These are phyloP conservation scores for Nigrograna mackinnonii DNA, from an alignment of 2,329 filamentous ascomycete species.

Conservation along the genomic window DNA sequence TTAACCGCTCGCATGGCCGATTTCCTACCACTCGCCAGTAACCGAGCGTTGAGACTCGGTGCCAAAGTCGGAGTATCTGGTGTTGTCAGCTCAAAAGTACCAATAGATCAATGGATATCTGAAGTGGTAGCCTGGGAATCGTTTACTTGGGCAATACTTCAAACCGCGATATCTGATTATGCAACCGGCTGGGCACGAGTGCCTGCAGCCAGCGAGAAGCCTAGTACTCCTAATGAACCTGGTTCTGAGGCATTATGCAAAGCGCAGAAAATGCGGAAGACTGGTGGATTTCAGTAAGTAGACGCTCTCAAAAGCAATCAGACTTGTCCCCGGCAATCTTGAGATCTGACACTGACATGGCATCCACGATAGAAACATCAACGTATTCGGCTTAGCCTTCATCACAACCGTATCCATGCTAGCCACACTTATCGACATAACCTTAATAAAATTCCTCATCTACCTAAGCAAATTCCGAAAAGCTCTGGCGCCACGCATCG, in stretches of 20 bases:
- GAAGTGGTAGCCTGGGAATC: neutral
- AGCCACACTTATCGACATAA: constrained; percentile 4
- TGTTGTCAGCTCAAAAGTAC: too few species aligned
- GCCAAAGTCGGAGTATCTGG: too few species aligned
- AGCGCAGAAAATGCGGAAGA: constrained; percentile 8
- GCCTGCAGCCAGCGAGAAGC: neutral
- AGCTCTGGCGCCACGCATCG: constrained; percentile 4
- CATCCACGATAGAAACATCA: constrained; percentile 3
- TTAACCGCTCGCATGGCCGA: too few species aligned
- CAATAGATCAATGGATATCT: neutral
- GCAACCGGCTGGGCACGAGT: constrained; percentile 2
- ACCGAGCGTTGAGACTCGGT: too few species aligned
- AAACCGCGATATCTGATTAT: constrained; percentile 4
- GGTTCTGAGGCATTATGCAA: constrained; percentile 4
- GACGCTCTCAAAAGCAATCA: neutral
- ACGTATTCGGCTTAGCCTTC: constrained; percentile 8
- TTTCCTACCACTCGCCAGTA: too few species aligned
- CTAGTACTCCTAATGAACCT: neutral
- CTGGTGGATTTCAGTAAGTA: constrained; percentile 6
- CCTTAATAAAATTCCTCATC: constrained; percentile 8
- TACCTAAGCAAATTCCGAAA: constrained; percentile 1
- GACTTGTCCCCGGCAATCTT: too few species aligned
- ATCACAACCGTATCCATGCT: constrained; percentile 1
- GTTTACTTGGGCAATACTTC: constrained; percentile 1
- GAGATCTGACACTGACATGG: neutral